Base-by-base conservation (phyloP, 257 asterid genomes). In the Solanum pennellii region DNA sequence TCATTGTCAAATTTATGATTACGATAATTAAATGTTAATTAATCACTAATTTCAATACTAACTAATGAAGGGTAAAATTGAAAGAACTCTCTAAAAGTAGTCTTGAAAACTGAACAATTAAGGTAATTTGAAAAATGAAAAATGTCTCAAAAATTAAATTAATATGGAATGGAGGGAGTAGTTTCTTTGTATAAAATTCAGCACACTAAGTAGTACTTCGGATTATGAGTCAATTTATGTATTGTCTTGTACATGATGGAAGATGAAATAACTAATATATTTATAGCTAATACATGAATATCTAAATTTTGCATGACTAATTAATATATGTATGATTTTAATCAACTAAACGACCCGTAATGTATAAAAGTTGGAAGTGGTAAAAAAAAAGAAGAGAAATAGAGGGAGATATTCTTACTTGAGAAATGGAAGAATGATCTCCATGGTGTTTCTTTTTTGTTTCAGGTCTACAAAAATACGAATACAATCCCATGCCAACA, bases 401-500 rank as follows among this genome's bases (percentile, higher is more conserved):
- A 73, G 29, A 83, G 39, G 82, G 60, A 56, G 52, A 66, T 35
- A 25, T 83, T 9, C 44, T 52, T 86, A 94, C 96, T 93, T 90
- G 98, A 29, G 92, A 87, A 16, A 88, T 33, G 0, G 95, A 89
- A 6, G 94, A 88, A 71, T 90, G 82, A 74, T 95, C 93, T 18
- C 76, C 92, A 39, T 41, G 86, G 31, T 87, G 96, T 76, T 96
- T 94, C 91, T 88, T 92, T 84, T 94, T 95, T 87, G 91, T 92
- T 87, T 96, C 99, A 10, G 71, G 91, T 86, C 96, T 92, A 93
- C 98, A 95, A 89, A 95, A 93, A 84, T 93, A 95, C 11, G 99
- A 96, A 71, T 95, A 96, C 88, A 95, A 83, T 0, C 92, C 97
- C 99, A 96, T 95, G 45, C 99, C 99, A 25, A 95, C 91, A 65